Base-by-base conservation (phyloP, 495 filamentous ascomycete species). In the Rostrohypoxylon terebratum region DNA sequence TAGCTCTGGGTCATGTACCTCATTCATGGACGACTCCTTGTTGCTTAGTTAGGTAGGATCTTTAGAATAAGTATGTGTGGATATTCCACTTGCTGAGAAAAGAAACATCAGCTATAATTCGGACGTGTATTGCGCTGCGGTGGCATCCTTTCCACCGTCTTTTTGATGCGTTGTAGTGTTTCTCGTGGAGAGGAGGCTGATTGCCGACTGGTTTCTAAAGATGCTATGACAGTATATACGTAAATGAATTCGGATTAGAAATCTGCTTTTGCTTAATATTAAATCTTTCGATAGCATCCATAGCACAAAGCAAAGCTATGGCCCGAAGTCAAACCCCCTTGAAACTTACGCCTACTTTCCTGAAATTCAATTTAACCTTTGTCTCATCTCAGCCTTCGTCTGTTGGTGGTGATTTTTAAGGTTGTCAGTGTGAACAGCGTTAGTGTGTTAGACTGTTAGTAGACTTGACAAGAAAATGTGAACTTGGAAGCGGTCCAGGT, bases 381-480 rank as follows among this genome's bases (percentile, higher is more conserved):
- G 48, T 53, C 23, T 31, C 21, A 28, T 33, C 34, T 42, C 36
- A 38, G 31, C 53, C 28, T 57, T 38, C 18, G 5, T 13, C 9
- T 38, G 51, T 33, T 51, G 33, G 45, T 21, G 47, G 61, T 55
- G 38, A 54, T 38, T 59, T n/a, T n/a, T n/a, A n/a, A n/a, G n/a
- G n/a, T n/a, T 58, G 54, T 66, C 21, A 23, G 23, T 54, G 48
- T 54, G 34, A 28, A 5, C 28, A 28, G 28, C 6, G 28, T 28
- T 28, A 28, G 28, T 20, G 36, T n/a, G n/a, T n/a, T n/a, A n/a
- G n/a, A n/a, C n/a, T 53, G 48, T 54, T 45, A 28, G 44, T 13
- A 31, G 38, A 14, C 13, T 31, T 38, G 40, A 65, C 45, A 68
- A 73, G 66, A 47, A 60, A n/a, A n/a, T n/a, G n/a, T n/a, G n/a